Conservation (phyloP, 2,329 filamentous ascomycete genomes). For the Phaeosphaeria sp. region DNA sequence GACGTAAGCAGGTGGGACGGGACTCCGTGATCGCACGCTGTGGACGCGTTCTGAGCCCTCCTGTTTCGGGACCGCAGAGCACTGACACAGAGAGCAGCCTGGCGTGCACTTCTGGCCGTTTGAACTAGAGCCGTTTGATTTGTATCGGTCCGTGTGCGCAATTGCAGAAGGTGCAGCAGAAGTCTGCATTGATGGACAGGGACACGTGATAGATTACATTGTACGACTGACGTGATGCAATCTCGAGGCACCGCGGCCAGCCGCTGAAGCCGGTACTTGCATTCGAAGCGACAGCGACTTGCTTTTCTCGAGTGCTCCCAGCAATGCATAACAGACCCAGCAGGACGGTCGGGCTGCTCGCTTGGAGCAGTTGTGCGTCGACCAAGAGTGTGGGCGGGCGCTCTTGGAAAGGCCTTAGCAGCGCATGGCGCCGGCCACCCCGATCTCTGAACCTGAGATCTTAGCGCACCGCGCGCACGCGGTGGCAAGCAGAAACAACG, state of each 20-base stretch:
- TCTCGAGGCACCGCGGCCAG: constrained; percentile 22
- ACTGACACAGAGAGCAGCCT: background rate
- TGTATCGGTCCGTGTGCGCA: background rate
- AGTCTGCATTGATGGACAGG: background rate
- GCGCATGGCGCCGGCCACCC: background rate
- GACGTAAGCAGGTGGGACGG: background rate
- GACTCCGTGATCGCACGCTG: background rate
- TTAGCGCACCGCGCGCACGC: background rate
- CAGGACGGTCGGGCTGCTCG: constrained; percentile 43
- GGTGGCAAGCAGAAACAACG: background rate
- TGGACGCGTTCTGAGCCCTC: background rate
- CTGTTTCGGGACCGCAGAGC: background rate
- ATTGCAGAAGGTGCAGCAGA: background rate
- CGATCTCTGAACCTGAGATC: background rate
- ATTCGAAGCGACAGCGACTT: constrained; percentile 13
- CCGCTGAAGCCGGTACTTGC: constrained; percentile 19
- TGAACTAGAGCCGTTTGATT: no score
- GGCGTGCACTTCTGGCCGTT: background rate
- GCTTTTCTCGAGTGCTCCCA: constrained; percentile 8
- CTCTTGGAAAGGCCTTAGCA: background rate
- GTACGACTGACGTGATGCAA: no score
- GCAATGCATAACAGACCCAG: constrained; percentile 35
- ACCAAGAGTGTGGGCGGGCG: constrained; percentile 17
- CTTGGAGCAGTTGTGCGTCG: constrained; percentile 33
- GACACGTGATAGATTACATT: background rate